Evolutionary conservation across 2,329 filamentous ascomycete species (phyloP), one percentile per base, ranked within the genome.

Genomic region (Cordyceps cicadae): DNA sequence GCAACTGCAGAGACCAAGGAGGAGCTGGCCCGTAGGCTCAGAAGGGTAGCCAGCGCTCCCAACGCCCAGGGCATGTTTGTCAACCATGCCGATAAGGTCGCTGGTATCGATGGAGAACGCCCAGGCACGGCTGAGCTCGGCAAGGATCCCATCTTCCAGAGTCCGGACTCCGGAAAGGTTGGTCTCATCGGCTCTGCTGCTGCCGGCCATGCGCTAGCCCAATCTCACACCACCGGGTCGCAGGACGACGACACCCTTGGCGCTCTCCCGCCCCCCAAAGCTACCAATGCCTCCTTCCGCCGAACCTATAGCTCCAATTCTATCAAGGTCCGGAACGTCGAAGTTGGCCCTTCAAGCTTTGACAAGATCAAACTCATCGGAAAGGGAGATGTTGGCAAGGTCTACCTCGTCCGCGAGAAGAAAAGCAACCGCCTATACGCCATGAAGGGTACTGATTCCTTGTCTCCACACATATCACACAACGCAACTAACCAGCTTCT

Each of bases 361-460:
- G 94, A 99, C 81, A 99, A 99, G 84, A 97, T 99, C 76, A 99
- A 99, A 75, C 82, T 99, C 76, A 97, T 99, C 70, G 94, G 94
- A 61, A 99, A 99, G 78, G 94, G 94, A 62, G 94, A 99, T 75
- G 94, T 99, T 26, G 94, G 94, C 64, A 99, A 99, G 78, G 94
- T 99, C 1, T 99, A 99, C 72, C 79, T 99, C 66, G 94, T 99
- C 56, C 85, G 92, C 67, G 94, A 99, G 76, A 99, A 99, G 85
- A 97, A 97, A 83, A 96, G 92, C 70, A 87, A 87, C 67, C 84
- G 94, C 66, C 77, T 99, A 56, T 99, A 97, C 76, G 94, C 94
- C 59, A 99, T 99, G 94, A 99, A 99, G 78, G 93, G 93, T 97
- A 74, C 67, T 81, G 73, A 59, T 32, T 5, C 14, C 21, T 41